phyloP scores from a whole-genome alignment of 441 rosid genomes.

The Hypseocharis bilobata region DNA sequence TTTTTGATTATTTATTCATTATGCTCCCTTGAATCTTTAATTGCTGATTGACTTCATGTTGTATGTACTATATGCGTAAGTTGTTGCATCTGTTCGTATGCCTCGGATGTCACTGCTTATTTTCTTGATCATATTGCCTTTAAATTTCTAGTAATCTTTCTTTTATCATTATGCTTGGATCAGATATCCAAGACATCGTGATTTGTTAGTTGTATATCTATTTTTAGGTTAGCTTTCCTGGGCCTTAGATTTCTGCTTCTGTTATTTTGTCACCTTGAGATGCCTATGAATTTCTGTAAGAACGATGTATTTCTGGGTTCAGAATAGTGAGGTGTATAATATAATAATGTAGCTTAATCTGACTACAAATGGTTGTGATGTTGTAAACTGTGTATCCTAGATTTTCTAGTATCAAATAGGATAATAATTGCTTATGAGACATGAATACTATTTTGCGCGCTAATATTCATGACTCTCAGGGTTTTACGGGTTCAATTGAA shows the following conservation, averaged over 20 bases:
- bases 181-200: too few relatives aligned
- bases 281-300: too few relatives aligned
- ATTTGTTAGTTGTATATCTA: background rate
- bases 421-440: background rate
- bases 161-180: too few relatives aligned
- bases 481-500: conserved; percentile 33
- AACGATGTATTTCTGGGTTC: too few relatives aligned
- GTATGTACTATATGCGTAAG: background rate
- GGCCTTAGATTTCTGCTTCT: too few relatives aligned
- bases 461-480: conserved; percentile 25
- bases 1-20: background rate
- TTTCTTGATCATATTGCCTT: background rate
- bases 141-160: too few relatives aligned
- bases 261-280: too few relatives aligned
- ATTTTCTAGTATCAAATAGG: background rate
- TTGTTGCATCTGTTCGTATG: background rate
- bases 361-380: background rate
- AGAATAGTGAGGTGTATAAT: background rate
- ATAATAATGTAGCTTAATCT: background rate
- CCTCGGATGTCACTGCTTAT: background rate
- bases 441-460: background rate
- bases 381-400: background rate
- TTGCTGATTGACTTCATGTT: background rate
- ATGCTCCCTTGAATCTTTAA: background rate
- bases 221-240: too few relatives aligned